Base-by-base conservation (phyloP, 1,284 basidiomycete species). In the Cystobasidium pallidum region DNA sequence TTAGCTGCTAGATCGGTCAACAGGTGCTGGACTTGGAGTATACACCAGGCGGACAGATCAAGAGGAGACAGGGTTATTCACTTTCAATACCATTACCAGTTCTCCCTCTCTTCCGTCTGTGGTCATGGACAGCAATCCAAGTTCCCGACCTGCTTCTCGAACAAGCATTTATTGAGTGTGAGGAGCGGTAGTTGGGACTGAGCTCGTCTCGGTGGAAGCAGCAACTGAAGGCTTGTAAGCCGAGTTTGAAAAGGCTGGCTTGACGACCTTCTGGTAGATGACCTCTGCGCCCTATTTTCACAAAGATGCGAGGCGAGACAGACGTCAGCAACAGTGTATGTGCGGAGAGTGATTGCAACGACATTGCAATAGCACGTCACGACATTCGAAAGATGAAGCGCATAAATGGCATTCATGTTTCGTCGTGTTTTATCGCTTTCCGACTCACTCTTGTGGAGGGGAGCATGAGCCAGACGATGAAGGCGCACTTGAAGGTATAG, bases 391-490 rank as follows among this genome's bases (percentile, higher is more conserved):
- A n/a, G n/a, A n/a, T n/a, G n/a, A n/a, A n/a, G n/a, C n/a, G n/a
- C n/a, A n/a, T n/a, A n/a, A n/a, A n/a, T n/a, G n/a, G n/a, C n/a
- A n/a, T n/a, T n/a, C n/a, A n/a, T n/a, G n/a, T n/a, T n/a, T n/a
- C n/a, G n/a, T n/a, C n/a, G n/a, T n/a, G n/a, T n/a, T n/a, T n/a
- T n/a, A n/a, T n/a, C n/a, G n/a, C n/a, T n/a, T n/a, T n/a, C n/a
- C n/a, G n/a, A 72, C 70, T 34, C 45, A 72, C 70, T 55, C 67
- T 55, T 62, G 74, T 75, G 51, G 65, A 68, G 54, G 78, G 78
- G 51, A 79, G 77, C 59, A 77, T 76, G 70, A 79, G 77, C 75
- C 66, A 79, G 52, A 79, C 73, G 74, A 78, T 78, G 74, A 79
- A 76, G 61, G 75, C 45, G 36, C 74, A 75, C 76, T 79, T 79